Percentiles rank a stretch among this genome's conserved stretches.
These are phyloP conservation scores for Acacia crassicarpa DNA, from an alignment of 306 rosid genomes.

Conservation along the genomic window DNA sequence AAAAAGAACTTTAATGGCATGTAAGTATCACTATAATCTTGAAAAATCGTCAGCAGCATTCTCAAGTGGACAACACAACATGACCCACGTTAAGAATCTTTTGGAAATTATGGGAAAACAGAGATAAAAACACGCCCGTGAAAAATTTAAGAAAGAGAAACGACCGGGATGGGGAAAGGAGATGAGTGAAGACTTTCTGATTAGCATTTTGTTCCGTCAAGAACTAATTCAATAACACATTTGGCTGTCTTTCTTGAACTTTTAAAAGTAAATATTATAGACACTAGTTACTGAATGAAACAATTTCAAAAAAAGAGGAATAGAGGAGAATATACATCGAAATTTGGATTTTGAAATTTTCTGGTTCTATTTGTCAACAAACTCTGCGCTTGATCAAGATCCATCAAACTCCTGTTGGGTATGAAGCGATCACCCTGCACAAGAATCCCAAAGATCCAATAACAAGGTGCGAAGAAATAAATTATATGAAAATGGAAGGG, in stretches of 20 bases:
- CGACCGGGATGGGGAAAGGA: neutral
- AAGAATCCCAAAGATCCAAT: neutral
- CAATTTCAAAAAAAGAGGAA: neutral
- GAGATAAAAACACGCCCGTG: neutral
- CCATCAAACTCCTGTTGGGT: constrained; percentile 89
- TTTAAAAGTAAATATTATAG: neutral
- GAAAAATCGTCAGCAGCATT: neutral
- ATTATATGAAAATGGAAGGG: too few species aligned
- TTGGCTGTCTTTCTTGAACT: neutral
- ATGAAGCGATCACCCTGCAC: constrained; percentile 81
- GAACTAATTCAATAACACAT: neutral
- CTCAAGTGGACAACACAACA: neutral
- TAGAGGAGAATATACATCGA: constrained; percentile 37
- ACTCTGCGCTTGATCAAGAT: constrained; percentile 91
- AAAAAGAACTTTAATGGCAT: neutral
- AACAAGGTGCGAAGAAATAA: neutral
- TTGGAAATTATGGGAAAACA: neutral
- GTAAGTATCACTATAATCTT: neutral
- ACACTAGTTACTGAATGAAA: neutral
- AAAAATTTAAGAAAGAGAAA: neutral
- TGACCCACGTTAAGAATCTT: neutral
- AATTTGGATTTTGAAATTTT: constrained; percentile 32
- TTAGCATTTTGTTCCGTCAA: neutral
- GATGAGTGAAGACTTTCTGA: neutral
- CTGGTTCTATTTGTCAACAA: constrained; percentile 58